Base-by-base conservation (phyloP, 306 rosid species). In the Lathyrus sativus region DNA sequence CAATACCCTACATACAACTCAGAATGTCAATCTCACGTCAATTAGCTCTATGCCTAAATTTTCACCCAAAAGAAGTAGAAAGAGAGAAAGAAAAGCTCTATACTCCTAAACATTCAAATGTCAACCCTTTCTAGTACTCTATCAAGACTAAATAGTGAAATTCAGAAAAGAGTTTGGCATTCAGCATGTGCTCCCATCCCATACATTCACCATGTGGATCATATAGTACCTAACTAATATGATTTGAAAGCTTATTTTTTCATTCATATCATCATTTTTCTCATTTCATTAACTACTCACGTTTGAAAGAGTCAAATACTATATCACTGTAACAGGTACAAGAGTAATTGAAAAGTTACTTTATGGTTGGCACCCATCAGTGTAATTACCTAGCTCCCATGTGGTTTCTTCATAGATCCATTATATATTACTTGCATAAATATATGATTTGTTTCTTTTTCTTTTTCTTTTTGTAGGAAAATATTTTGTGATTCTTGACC, bases 141-240 rank as follows among this genome's bases (percentile, higher is more conserved):
- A 46, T 46, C 19, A 14, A 46, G 51, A n/a, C 19, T n/a, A 45
- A 60, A 58, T 44, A 42, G n/a, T 22, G 10, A 28, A 7, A 58
- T 7, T 6, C 29, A 44, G 11, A 57, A 10, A 45, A 45, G 29
- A 63, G 22, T 60, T 54, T 0, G 68, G 57, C 42, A 76, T 38
- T 58, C 1, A 50, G 59, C 82, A 78, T 66, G 82, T 78, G 78
- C 68, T 49, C 3, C 82, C 78, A 67, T 78, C 3, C 82, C 78
- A 67, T 78, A 72, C 78, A 28, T 48, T 15, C 51, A 45, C 6
- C 68, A 19, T 19, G 22, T 74, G 53, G 31, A 68, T 67, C 63
- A 59, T 71, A 39, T 49, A 51, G 55, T 61, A 67, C 44, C 29
- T 67, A 17, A 49, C 24, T 49, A 49, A 17, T 17, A 45, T 45